Evolutionary conservation across 345 rosid species (phyloP), one percentile per base, ranked within the genome.

Genomic region (Geranium rotundifolium): DNA sequence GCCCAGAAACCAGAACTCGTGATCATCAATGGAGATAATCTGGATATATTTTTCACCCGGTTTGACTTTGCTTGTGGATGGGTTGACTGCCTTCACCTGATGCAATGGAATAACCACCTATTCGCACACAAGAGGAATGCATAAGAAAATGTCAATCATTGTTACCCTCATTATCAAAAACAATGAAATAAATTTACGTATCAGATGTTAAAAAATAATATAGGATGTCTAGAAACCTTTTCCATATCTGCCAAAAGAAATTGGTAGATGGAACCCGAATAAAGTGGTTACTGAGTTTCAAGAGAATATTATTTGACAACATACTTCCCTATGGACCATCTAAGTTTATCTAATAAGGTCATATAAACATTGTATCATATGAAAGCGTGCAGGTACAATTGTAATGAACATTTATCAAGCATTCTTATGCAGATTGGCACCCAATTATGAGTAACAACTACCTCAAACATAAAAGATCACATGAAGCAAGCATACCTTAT

Each of bases 1-100:
- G 17, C 95, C 96, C 96, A 86, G 79, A 77, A 91, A 84, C 96
- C 95, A 88, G 70, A 91, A 91, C 63, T 91, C 98, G 37, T 88
- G 96, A 73, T 80, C 85, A 77, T 88, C 96, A 0, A 82, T 55
- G 2, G 98, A 86, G n/a, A 85, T 80, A 61, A 86, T 73, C 76
- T 88, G 96, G 64, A 91, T 82, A 81, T 80, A 86, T 69, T 86
- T 91, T 77, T 91, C 96, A 16, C 84, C 78, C 7, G 85, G 63
- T 31, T 88, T 91, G 19, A 65, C 84, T 70, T 79, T 84, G 85
- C 96, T 91, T 54, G 87, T 64, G 64, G 98, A 86, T 62, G 91
- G 91, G 66, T 81, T 88, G 71, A 81, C 89, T 17, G 85, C 90
- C 79, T 76, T 91, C 69, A 86, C 74, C 67, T 85, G 95, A 61